Evolutionary conservation across 2,329 filamentous ascomycete genomes (phyloP).

Genomic region (Pseudocercospora fijiensis): DNA sequence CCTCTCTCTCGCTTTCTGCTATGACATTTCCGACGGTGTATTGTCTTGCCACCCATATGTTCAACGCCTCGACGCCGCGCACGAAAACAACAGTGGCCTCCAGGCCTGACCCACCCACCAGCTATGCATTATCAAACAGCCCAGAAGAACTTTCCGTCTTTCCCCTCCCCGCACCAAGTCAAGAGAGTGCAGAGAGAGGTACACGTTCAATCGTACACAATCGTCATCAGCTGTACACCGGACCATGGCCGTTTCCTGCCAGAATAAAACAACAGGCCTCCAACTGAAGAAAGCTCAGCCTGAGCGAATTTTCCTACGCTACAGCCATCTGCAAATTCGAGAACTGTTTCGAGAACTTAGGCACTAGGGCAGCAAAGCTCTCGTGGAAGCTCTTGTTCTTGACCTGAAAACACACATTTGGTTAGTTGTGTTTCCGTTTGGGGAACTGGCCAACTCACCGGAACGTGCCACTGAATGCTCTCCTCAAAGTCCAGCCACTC

Average conservation of each 20-base stretch:
- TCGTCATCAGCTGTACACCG: not conserved
- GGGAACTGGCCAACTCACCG: not conserved
- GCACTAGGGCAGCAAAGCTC: slow-evolving; percentile 7
- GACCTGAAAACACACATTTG: not conserved
- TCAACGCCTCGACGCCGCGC: slow-evolving; percentile 2
- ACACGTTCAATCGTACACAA: not conserved
- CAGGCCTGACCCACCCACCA: not conserved
- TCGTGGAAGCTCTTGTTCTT: slow-evolving; percentile 12
- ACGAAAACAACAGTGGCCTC: not conserved
- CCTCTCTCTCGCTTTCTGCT: not conserved
- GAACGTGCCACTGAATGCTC: slow-evolving; percentile 28
- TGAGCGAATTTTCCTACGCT: not conserved
- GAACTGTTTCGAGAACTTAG: slow-evolving; percentile 6
- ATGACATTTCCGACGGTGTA: not conserved
- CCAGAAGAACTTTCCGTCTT: not conserved
- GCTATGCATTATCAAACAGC: not conserved
- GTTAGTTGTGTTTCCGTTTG: not conserved
- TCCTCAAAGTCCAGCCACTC: slow-evolving; percentile 31
- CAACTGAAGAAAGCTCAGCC: not conserved
- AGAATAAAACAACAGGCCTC: not conserved
- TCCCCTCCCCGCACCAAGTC: not conserved
- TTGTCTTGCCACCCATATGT: not conserved
- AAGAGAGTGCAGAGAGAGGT: not conserved
- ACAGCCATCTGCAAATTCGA: slow-evolving; percentile 7
- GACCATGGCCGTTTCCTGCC: not conserved